Base-by-base conservation (phyloP, 2,329 filamentous ascomycete species). In the Atkinsonella texensis region DNA sequence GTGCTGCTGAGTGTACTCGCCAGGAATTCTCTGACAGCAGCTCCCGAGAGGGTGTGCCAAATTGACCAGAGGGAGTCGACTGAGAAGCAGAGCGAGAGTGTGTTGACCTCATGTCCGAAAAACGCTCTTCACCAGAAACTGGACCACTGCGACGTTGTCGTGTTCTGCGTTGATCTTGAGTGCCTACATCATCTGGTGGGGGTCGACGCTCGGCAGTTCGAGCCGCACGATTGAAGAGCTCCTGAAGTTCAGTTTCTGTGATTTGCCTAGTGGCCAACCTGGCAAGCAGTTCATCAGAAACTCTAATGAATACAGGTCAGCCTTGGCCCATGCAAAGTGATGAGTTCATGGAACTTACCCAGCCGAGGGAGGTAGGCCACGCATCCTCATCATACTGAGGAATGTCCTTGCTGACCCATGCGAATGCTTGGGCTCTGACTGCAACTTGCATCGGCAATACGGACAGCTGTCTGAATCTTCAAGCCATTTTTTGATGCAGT, bases 401-500 rank as follows among this genome's bases (percentile, higher is more conserved):
- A 67, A 67, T 5, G 63, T 57, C 38, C 63, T 55, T 1, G 59
- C 53, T 7, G 62, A 58, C 11, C 48, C 45, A 12, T 49, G 42
- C 11, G 48, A 31, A 2, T 57, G 55, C 51, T 62, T 66, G 8
- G 61, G 59, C 53, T 81, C 75, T 2, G 77, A 76, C 2, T 72
- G 76, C 23, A 84, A 68, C 58, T 81, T 80, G 55, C 80, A 74
- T 28, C 81, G 75, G 62, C 81, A 84, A 58, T 83, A 83, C 0
- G 81, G 81, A 56, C 81, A 84, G 51, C 71, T 81, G 57, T 81
- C 74, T 1, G 77, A 77, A 45, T 83, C 77, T 49, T 78, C 71
- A 42, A 84, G 74, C 81, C 81, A 84, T 57, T 79, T 82, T 61
- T 77, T 80, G 56, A 84, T 80, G 62, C 81, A 84, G 57, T 76